Base-by-base conservation (phyloP, 306 rosid species). In the Quercus mongolica region DNA sequence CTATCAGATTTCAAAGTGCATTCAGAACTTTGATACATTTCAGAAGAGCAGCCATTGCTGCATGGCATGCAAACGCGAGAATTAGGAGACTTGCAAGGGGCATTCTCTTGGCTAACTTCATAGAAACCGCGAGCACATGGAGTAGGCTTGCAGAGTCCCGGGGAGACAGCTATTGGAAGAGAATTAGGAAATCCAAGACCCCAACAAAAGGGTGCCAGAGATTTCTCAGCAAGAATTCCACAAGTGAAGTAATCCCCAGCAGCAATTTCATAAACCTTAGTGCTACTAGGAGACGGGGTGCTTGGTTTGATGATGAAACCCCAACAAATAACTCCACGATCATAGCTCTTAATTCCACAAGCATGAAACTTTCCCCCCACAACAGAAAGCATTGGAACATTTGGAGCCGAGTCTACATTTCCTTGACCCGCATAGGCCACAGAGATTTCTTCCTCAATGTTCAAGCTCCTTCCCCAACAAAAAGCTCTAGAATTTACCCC, bases 281-380 rank as follows among this genome's bases (percentile, higher is more conserved):
- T 56, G 51, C 86, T 92, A 64, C 81, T 87, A 26, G 98, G 99
- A 69, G 82, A 74, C 10, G 88, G 84, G 7, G 98, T 86, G 78
- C 97, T 91, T 70, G 86, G 85, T 70, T 91, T 91, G 61, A 91
- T 78, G 35, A 77, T 65, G 74, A 78, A 90, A 4, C 99, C 99
- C 99, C 99, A 95, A 69, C 99, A 95, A 82, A 90, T 85, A 51
- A 95, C 94, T 28, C 87, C 91, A 11, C 76, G 95, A 71, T 90
- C 98, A 63, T 73, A 71, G 82, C 89, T 95, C 83, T 89, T 91
- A 73, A 95, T 89, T 31, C 99, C 99, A 78, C 98, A 95, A 33
- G 99, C 97, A 78, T 95, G 99, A 31, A 95, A 92, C 78, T 86
- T 92, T 56, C 98, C 99, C 73, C 99, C 99, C 8, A 90, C 97